Evolutionary conservation across 2,329 filamentous ascomycete genomes (phyloP).

Genomic region (Thelonectria rubi): DNA sequence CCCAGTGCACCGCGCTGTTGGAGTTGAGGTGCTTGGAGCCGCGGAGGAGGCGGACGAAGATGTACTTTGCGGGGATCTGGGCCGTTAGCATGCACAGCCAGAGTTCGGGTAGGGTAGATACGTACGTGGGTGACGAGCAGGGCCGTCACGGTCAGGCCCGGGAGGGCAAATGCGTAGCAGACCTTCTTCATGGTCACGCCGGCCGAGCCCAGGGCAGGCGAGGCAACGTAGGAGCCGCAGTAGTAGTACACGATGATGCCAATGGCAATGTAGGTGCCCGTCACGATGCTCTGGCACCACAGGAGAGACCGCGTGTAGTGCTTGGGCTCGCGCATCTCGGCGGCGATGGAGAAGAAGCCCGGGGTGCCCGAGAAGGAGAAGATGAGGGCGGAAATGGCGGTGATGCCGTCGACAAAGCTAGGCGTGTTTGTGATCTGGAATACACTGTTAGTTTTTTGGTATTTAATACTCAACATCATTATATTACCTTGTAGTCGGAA

Average conservation of each 20-base stretch:
- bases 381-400: slow-evolving; percentile 46
- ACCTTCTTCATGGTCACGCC: slow-evolving; percentile 54
- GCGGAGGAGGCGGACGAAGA: slow-evolving; percentile 15
- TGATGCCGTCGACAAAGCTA: slow-evolving; percentile 44
- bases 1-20: slow-evolving; percentile 16
- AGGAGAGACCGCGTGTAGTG: slow-evolving; percentile 42
- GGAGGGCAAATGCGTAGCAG: slow-evolving; percentile 51
- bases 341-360: slow-evolving; percentile 45
- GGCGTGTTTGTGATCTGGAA: slow-evolving; percentile 39
- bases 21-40: slow-evolving; percentile 16
- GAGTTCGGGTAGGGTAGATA: not conserved
- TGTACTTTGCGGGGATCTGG: slow-evolving; percentile 13
- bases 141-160: slow-evolving; percentile 42
- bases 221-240: slow-evolving; percentile 57
- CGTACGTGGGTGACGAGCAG: slow-evolving; percentile 43
- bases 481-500: slow-evolving; percentile 42
- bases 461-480: too few species aligned
- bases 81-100: not conserved
- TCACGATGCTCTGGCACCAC: slow-evolving; percentile 41
- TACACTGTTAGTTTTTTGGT: too few species aligned
- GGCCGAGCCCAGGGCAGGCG: slow-evolving; percentile 57
- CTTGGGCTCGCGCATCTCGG: slow-evolving; percentile 46
- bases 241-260: slow-evolving; percentile 55
- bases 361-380: slow-evolving; percentile 51
- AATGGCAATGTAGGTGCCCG: slow-evolving; percentile 48